Conservation (phyloP, 148 eudicot genomes). For the Dysphania ambrosioides region DNA sequence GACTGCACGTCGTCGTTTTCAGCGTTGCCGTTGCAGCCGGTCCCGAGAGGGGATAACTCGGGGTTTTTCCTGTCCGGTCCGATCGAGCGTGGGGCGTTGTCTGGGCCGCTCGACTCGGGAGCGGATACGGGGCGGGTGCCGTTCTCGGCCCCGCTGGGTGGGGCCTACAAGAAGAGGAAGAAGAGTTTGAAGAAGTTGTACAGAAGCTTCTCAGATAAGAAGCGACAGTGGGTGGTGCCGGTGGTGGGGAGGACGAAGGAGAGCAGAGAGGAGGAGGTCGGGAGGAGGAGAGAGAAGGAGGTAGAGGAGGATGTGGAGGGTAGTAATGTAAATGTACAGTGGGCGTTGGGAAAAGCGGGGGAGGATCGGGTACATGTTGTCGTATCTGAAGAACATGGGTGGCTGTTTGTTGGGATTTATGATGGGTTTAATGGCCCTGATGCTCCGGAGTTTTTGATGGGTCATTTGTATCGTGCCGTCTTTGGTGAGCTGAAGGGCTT, state of each 20-base stretch:
- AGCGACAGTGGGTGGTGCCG: conserved; percentile 90
- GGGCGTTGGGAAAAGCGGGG: conserved; percentile 98
- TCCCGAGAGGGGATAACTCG: conserved; percentile 56
- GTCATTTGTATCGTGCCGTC: conserved; percentile 74
- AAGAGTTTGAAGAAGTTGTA: conserved; percentile 63
- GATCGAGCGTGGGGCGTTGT: conserved; percentile 85
- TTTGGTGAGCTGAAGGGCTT: conserved; percentile 78
- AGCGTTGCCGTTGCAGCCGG: conserved; percentile 73
- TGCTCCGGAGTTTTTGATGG: conserved; percentile 97
- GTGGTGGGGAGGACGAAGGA: conserved; percentile 54
- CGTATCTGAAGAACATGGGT: conserved; percentile 91
- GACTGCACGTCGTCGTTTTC: conserved; percentile 80
- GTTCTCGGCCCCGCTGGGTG: conserved; percentile 82
- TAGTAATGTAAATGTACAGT: conserved; percentile 87
- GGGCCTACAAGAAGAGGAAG: conserved; percentile 42
- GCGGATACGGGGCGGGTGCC: conserved; percentile 44
- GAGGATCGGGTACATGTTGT: conserved; percentile 99
- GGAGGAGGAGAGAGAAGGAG: conserved; percentile 31
- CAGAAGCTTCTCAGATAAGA: conserved; percentile 75
- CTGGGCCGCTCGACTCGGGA: conserved; percentile 68
- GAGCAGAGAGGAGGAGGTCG: conserved; percentile 11
- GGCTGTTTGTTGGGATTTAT: conserved; percentile 98
- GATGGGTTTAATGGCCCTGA: conserved; percentile 99
- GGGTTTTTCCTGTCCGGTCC: conserved; percentile 87
- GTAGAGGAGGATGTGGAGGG: conserved; percentile 32